Base-by-base conservation (phyloP, 139 green algal species). In the Haematococcus lacustris region DNA sequence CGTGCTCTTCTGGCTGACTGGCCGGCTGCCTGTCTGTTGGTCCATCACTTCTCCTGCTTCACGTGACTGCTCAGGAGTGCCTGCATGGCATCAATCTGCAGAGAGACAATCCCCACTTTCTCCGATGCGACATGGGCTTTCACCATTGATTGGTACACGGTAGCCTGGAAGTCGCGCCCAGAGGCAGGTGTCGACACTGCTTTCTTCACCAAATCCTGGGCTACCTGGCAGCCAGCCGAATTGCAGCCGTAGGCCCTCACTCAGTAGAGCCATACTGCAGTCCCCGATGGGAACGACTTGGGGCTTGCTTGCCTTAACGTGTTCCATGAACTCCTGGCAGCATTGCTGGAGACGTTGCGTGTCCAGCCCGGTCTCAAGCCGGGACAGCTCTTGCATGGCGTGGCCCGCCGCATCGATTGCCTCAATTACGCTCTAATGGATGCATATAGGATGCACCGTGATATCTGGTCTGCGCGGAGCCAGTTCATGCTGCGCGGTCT, bases 91-190 rank as follows among this genome's bases (percentile, higher is more conserved):
- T 51, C 34, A 9, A 69, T 33, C 13, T 39, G 30, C 9, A n/a
- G 33, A 23, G 63, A 35, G 5, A 69, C 63, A 34, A 69, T 37
- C 2, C 32, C 35, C 33, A 69, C 63, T n/a, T 69, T 69, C 38
- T 69, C 63, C 3, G 63, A 38, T 21, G 63, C 63, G 5, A 69
- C 21, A 25, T 69, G 35, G 26, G 63, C 63, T 40, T 26, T 51
- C 26, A 37, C 63, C 63, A 69, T 69, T 35, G 33, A 69, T 3
- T 69, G 63, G 32, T 69, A 69, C 35, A 69, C 63, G 3, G 63
- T 69, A 23, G 63, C 63, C 63, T 69, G 37, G 32, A 69, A 69
- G 32, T 37, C 63, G 9, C 63, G 63, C 9, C 51, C 63, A 3
- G 35, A 33, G 3, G 35, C 63, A 30, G 63, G 63, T 17, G 33